These are phyloP conservation scores for Epicoccum nigrum DNA, from an alignment of 2,329 filamentous ascomycete species.

Conservation along the genomic window DNA sequence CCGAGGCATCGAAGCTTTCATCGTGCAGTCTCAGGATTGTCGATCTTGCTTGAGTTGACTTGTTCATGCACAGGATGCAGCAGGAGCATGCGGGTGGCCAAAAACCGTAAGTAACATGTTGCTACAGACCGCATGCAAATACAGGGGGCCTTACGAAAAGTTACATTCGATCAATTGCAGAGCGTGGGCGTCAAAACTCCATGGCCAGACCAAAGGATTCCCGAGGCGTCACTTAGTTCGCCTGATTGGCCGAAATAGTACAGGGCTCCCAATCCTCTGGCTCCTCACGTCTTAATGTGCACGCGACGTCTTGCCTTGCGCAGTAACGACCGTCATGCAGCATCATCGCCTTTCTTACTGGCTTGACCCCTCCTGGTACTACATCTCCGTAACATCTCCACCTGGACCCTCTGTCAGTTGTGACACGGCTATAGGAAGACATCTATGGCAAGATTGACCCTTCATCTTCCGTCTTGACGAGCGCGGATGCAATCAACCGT, in stretches of 20 bases:
- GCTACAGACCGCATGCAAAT: not conserved
- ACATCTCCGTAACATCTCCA: too few species aligned
- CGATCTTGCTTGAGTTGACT: slow-evolving; percentile 1
- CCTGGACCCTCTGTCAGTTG: too few species aligned
- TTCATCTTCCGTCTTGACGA: too few species aligned
- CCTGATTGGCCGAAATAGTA: slow-evolving; percentile 1
- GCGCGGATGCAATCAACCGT: too few species aligned
- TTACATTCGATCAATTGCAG: not conserved
- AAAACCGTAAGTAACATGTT: slow-evolving; percentile 2
- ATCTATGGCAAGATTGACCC: not conserved
- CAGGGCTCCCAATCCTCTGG: not conserved
- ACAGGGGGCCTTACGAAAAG: not conserved
- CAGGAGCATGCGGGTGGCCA: not conserved
- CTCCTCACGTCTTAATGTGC: not conserved
- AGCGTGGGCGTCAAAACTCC: not conserved
- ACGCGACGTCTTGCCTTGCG: not conserved
- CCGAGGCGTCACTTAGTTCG: not conserved
- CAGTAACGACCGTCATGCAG: too few species aligned
- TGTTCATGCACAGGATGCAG: too few species aligned
- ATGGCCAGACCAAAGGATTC: slow-evolving; percentile 2
- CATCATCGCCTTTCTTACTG: not conserved
- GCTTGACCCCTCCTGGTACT: not conserved
- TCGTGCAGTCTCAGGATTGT: not conserved
- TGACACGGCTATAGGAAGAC: too few species aligned
- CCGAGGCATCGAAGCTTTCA: slow-evolving; percentile 13